Base-by-base conservation (phyloP, 305 asterid species). In the Rubia tinctorum region DNA sequence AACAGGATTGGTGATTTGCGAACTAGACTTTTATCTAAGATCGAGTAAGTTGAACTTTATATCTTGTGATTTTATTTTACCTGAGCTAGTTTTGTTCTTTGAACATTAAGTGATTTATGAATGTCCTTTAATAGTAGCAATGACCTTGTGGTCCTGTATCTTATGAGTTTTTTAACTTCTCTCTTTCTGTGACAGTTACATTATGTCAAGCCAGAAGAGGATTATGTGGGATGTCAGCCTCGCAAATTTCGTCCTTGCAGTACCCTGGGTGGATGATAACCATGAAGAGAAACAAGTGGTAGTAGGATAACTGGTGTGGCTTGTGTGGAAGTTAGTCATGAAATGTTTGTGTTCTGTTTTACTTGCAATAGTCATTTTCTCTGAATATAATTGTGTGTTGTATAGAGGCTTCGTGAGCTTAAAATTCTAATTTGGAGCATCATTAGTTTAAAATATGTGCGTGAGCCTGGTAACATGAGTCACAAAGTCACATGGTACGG, bases 131-230 rank as follows among this genome's bases (percentile, higher is more conserved):
- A 60, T 43, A 69, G 22, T 62, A 11, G 58, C 23, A 17, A 47
- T 5, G 37, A 45, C 40, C 22, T 51, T 30, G 55, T 40, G 44
- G 13, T 67, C 5, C 20, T 51, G 4, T 68, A 7, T 30, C 14
- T 44, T 43, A 17, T 7, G 27, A 30, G 27, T 49, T 69, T 69
- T 17, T 49, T 3, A 56, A 42, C 44, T 60, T 43, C 68, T 53
- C 80, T 23, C 23, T 80, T 80, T 74, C 63, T 81, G 77, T 82
- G 75, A 84, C 96, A 95, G 99, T 58, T 89, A 83, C 72, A 77
- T 88, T 76, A 78, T 95, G 75, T 92, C 97, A 76, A 84, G 80
- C 76, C 92, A 88, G 75, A 86, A 84, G 87, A 90, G 80, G 89
- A 78, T 81, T 67, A 78, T 76, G 75, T 92, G 95, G 97, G 95